A percentile compares a stretch with the other conserved stretches of the same genome.
Evolutionary conservation across 257 asterid genomes (phyloP).

Genomic region (Gentiana dahurica): DNA sequence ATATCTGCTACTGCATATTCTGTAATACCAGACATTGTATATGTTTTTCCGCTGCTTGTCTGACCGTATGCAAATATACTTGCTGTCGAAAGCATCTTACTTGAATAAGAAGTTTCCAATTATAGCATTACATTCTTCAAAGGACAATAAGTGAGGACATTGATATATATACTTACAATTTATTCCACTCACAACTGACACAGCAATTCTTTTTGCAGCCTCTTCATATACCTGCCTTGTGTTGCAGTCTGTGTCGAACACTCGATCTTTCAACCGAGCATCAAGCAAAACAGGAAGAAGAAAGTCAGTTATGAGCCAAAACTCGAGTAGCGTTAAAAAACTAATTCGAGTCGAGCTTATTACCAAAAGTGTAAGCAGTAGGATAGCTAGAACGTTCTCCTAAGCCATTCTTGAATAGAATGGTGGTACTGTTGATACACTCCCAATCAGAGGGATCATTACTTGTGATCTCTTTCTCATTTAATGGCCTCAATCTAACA

Average conservation of each 20-base stretch:
- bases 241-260: slow-evolving; percentile 46
- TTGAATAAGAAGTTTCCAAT: not conserved
- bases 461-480: slow-evolving; percentile 42
- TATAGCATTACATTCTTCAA: not conserved
- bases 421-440: slow-evolving; percentile 66
- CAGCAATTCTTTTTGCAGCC: slow-evolving; percentile 69
- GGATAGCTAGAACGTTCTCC: slow-evolving; percentile 57
- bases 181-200: slow-evolving; percentile 73
- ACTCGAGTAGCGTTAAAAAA: not conserved
- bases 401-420: slow-evolving; percentile 47
- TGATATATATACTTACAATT: slow-evolving; percentile 48
- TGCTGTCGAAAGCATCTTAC: slow-evolving; percentile 33
- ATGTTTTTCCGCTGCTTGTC: slow-evolving; percentile 66
- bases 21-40: slow-evolving; percentile 54
- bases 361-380: slow-evolving; percentile 65
- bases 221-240: slow-evolving; percentile 75
- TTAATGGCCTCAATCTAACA: slow-evolving; percentile 74
- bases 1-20: slow-evolving; percentile 38
- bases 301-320: slow-evolving; percentile 1
- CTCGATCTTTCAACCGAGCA: slow-evolving; percentile 47
- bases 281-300: not conserved
- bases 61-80: slow-evolving; percentile 66
- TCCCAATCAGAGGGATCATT: slow-evolving; percentile 76
- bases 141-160: not conserved
- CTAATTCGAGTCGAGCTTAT: not conserved